Evolutionary conservation across 192 early-diverging fungal genomes (phyloP).

Genomic region (Coemansia sp.): DNA sequence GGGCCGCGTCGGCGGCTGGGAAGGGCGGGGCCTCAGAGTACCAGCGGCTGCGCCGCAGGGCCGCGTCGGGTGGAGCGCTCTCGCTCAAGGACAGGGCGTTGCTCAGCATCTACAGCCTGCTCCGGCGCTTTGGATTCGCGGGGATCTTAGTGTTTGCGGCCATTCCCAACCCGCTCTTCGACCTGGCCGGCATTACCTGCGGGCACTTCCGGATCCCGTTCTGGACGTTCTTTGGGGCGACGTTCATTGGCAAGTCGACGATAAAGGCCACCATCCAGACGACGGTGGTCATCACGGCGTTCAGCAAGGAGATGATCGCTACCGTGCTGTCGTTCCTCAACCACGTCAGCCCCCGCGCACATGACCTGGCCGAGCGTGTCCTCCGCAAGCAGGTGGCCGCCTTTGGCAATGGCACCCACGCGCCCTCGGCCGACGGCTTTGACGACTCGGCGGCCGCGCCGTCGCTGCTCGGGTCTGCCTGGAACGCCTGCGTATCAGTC

Average conservation of each 20-base stretch:
- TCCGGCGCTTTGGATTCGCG: slow-evolving; percentile 77
- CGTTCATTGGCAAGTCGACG: slow-evolving; percentile 87
- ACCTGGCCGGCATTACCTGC: slow-evolving; percentile 92
- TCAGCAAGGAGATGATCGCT: slow-evolving; percentile 72
- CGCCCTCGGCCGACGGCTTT: not conserved
- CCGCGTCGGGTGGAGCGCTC: slow-evolving; percentile 25
- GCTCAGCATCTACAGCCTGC: slow-evolving; percentile 59
- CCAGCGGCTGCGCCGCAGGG: slow-evolving; percentile 30
- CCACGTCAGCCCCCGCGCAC: slow-evolving; percentile 52
- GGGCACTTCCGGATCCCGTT: slow-evolving; percentile 89
- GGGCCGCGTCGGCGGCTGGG: slow-evolving; percentile 53
- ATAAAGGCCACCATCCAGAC: slow-evolving; percentile 84
- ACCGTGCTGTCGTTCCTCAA: slow-evolving; percentile 54
- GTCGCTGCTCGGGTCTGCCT: slow-evolving; percentile 57
- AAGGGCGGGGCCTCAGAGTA: slow-evolving; percentile 37
- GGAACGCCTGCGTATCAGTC: slow-evolving; percentile 71
- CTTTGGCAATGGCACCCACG: not conserved
- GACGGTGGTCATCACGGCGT: slow-evolving; percentile 72
- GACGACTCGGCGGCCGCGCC: slow-evolving; percentile 26
- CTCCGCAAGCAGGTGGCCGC: slow-evolving; percentile 40
- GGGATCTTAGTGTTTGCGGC: slow-evolving; percentile 91
- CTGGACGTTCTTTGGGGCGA: slow-evolving; percentile 92
- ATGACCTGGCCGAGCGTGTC: slow-evolving; percentile 51
- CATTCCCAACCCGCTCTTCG: slow-evolving; percentile 96
- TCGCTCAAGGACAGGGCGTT: slow-evolving; percentile 65